Evolutionary conservation across 768 basidiomycete genomes (phyloP), one percentile per base, ranked within the genome.

Genomic region (Clitopilus hobsonii): DNA sequence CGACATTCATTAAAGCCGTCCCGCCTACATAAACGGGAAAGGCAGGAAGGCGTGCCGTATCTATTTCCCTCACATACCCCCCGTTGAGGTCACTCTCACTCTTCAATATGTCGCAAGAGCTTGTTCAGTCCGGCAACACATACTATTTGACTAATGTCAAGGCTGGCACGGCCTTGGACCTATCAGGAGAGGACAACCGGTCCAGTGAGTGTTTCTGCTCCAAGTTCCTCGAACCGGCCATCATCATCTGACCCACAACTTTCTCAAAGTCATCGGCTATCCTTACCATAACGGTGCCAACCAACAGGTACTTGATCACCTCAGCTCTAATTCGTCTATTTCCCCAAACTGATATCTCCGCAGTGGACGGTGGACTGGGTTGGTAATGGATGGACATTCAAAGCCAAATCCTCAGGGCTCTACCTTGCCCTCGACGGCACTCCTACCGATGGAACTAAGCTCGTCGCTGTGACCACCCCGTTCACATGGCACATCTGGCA

Each of bases 141-240:
- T 85, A 80, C 68, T 71, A 59, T 28, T 72, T 86, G 60, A 69
- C 63, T 36, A 86, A 86, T 66, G 73, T 67, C 61, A 76, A 81
- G 65, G 70, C 74, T 6, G 75, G 74, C 2, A 85, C 78, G 4
- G 79, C 74, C 24, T 58, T 84, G 23, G 83, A 86, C 60, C 72
- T 85, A 54, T 85, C 83, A 16, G 81, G 76, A 2, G 69, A 55
- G 6, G 82, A 85, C 62, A 73, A 79, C 55, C 63, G 47, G 6
- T 72, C 79, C 49, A 72, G 81, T 80, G 55, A 24, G 78, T 68
- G 4, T 29, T 52, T 30, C 25, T 20, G 45, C 6, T 11, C 26
- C 36, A 41, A 28, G 4, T 25, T 6, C 45, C 51, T 22, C 18
- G 20, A 3, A n/a, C n/a, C n/a, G n/a, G 49, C 25, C 6, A 23